Evolutionary conservation across 176 grass and related monocot species (phyloP).

Genomic region (Alopecurus myosuroides): DNA sequence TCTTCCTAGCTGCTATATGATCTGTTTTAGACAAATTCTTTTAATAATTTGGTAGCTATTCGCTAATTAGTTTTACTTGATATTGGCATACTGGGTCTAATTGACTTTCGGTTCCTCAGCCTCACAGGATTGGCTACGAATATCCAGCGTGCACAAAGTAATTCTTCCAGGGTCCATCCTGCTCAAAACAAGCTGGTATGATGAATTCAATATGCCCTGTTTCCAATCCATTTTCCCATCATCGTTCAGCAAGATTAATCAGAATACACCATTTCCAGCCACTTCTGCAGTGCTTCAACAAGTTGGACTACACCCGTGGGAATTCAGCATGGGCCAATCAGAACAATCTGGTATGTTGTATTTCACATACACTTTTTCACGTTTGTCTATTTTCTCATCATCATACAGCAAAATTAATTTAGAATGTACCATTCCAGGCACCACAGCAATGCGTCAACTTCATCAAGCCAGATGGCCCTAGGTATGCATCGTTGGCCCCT

Average conservation of each 20-base stretch:
- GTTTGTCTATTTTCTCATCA: background rate
- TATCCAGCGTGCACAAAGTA: background rate
- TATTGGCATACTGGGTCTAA: background rate
- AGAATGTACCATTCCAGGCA: background rate
- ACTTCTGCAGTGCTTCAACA: too few species aligned
- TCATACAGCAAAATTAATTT: background rate
- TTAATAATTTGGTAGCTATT: background rate
- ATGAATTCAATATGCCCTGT: background rate
- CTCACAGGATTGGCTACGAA: background rate
- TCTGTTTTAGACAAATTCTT: background rate
- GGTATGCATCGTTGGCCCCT: background rate
- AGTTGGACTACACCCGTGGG: background rate
- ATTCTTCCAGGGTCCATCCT: background rate
- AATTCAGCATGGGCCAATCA: background rate
- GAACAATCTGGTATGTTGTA: background rate
- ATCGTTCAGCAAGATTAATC: background rate
- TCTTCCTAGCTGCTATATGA: background rate
- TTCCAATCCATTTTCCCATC: background rate
- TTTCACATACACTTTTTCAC: background rate
- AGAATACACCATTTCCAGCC: background rate
- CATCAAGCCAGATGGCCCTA: background rate
- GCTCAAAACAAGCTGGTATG: background rate
- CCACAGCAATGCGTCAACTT: background rate
- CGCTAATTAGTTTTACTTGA: background rate
- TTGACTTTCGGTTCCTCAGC: background rate